A percentile compares a stretch with the other conserved stretches of the same genome.
Conservation (phyloP, 2,329 filamentous ascomycete species). For the Neocatenulostroma microsporum region DNA sequence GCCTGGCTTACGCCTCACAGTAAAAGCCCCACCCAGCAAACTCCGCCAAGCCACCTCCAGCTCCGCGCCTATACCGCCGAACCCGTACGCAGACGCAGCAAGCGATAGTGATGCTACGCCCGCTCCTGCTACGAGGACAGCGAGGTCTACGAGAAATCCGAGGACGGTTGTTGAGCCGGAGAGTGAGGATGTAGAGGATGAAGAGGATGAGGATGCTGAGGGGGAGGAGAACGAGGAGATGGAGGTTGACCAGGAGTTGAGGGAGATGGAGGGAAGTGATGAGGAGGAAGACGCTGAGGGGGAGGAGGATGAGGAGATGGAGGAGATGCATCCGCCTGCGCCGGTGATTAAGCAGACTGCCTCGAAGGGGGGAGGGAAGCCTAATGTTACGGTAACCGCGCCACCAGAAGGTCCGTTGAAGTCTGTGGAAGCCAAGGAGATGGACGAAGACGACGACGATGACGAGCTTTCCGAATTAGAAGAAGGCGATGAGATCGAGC, state of each 20-base stretch:
- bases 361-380: constrained; percentile 15
- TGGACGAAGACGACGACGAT: constrained; percentile 45
- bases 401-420: constrained; percentile 30
- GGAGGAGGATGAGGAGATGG: constrained; percentile 19
- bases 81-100: constrained; percentile 24
- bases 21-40: constrained; percentile 44
- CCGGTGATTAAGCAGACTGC: constrained; percentile 26
- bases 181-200: constrained; percentile 24
- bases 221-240: constrained; percentile 28
- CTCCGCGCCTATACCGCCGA: constrained; percentile 23
- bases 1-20: constrained; percentile 40
- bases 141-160: constrained; percentile 28
- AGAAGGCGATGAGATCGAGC: constrained; percentile 36
- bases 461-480: constrained; percentile 37
- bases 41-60: constrained; percentile 41
- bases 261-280: constrained; percentile 15
- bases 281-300: constrained; percentile 22
- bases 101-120: constrained; percentile 30
- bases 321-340: constrained; percentile 27
- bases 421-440: constrained; percentile 44
- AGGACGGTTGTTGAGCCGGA: constrained; percentile 29
- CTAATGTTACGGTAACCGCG: constrained; percentile 25
- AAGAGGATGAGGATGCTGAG: constrained; percentile 17
- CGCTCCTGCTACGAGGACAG: constrained; percentile 20
- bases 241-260: constrained; percentile 28